Evolutionary conservation across 2,329 filamentous ascomycete species (phyloP).

Genomic region (Helotiales sp.): DNA sequence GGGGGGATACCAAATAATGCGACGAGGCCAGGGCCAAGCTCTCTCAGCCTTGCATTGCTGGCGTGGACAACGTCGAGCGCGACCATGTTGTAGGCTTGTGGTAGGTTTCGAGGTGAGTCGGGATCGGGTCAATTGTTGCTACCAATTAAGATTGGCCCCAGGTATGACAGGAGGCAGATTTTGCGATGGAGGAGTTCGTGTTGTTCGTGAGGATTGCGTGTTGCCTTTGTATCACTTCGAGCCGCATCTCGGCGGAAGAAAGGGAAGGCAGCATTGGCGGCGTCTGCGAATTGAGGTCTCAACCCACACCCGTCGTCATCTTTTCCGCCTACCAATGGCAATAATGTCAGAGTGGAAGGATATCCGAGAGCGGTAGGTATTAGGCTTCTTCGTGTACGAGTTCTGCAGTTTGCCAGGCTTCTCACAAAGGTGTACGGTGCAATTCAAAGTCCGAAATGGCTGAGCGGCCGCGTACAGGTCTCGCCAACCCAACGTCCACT

Average conservation of each 20-base stretch:
- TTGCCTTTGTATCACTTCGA: not conserved
- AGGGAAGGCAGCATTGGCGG: not conserved
- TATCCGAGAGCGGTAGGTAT: not conserved
- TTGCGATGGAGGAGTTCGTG: not conserved
- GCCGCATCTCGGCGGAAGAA: not conserved
- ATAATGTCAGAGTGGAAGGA: not conserved
- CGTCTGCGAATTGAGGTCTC: not conserved
- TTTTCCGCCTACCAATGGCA: not conserved
- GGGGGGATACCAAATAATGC: conserved; percentile 33
- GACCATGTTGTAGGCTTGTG: conserved; percentile 24
- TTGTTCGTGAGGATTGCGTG: not conserved
- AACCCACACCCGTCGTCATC: not conserved
- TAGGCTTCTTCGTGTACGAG: not conserved
- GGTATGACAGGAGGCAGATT: too few relatives aligned
- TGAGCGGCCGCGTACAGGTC: not conserved
- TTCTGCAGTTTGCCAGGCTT: too few relatives aligned
- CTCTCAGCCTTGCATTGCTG: conserved; percentile 29
- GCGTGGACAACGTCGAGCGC: conserved; percentile 30
- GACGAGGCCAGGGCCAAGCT: conserved; percentile 33
- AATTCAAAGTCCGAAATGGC: not conserved
- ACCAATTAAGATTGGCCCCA: too few relatives aligned
- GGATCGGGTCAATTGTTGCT: not conserved
- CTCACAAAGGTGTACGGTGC: not conserved
- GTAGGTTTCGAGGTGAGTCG: not conserved
- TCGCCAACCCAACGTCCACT: not conserved